Evolutionary conservation across 2,329 filamentous ascomycete species (phyloP).

Genomic region (Alternaria sp.): DNA sequence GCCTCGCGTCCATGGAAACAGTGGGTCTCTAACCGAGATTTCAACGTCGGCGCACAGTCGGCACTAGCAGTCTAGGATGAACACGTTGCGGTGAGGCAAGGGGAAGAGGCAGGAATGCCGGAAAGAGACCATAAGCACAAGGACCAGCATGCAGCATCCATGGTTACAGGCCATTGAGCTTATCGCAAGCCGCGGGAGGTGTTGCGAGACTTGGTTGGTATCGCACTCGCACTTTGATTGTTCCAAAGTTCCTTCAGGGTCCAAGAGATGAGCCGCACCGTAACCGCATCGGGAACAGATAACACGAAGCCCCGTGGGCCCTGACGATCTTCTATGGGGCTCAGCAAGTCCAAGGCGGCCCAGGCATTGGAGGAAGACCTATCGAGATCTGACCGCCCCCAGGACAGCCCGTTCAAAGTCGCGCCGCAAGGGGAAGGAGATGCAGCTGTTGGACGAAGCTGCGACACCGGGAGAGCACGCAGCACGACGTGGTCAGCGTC

Average conservation of each 20-base stretch:
- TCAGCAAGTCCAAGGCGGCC: conserved; percentile 21
- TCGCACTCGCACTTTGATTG: background rate
- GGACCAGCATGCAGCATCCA: background rate
- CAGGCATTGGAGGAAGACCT: conserved; percentile 15
- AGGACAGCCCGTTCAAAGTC: background rate
- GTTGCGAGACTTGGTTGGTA: background rate
- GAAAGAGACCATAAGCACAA: background rate
- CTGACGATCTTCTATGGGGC: conserved; percentile 27
- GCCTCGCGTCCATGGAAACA: conserved; percentile 30
- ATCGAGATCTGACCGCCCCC: conserved; percentile 1
- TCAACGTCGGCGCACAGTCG: conserved; percentile 31
- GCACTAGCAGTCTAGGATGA: conserved; percentile 18
- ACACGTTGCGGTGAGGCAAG: conserved; percentile 20
- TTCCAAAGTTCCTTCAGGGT: conserved; percentile 15
- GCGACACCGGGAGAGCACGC: background rate
- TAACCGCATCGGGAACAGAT: conserved; percentile 26
- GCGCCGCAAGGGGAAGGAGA: background rate
- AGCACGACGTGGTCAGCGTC: background rate
- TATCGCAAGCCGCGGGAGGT: background rate
- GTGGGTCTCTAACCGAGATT: conserved; percentile 34
- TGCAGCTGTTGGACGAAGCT: background rate
- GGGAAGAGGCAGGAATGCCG: conserved; percentile 6
- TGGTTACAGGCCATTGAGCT: background rate
- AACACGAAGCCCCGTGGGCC: conserved; percentile 26
- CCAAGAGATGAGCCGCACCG: conserved; percentile 29